Conservation (phyloP, 129 eudicot species). For the Silybum marianum region DNA sequence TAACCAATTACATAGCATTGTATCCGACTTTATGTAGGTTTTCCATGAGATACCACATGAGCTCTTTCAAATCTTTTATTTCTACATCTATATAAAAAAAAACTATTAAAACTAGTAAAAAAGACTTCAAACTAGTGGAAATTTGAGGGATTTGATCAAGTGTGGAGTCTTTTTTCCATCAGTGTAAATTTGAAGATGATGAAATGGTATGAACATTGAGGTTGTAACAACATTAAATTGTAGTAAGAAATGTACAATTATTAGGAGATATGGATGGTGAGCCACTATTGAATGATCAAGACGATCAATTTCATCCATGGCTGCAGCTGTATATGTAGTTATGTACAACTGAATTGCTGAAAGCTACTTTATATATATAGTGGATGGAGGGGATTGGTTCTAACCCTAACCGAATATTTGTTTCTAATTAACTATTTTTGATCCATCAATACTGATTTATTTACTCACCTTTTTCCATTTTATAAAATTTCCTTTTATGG, state of each 20-base stretch:
- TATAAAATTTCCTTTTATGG: not conserved
- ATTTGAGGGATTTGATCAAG: too few relatives aligned
- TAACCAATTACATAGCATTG: too few relatives aligned
- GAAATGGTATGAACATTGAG: not conserved
- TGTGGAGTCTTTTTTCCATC: too few relatives aligned
- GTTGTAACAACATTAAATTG: not conserved
- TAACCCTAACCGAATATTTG: not conserved
- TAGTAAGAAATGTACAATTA: too few relatives aligned
- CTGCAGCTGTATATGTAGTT: not conserved
- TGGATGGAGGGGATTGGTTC: not conserved
- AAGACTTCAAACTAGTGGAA: too few relatives aligned
- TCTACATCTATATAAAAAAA: too few relatives aligned
- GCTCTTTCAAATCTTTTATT: too few relatives aligned
- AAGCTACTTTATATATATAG: not conserved
- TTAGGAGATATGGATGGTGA: not conserved
- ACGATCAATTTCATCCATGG: not conserved
- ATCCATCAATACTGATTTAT: not conserved
- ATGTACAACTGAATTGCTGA: not conserved
- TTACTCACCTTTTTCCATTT: not conserved
- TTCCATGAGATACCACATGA: too few relatives aligned
- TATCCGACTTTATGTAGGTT: too few relatives aligned
- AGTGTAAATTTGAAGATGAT: too few relatives aligned
- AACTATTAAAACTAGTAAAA: too few relatives aligned
- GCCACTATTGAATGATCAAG: not conserved
- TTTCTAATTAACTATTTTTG: not conserved